phyloP scores from a whole-genome alignment of 1,139 yeast genomes.

The Sugiyamaella novakii region DNA sequence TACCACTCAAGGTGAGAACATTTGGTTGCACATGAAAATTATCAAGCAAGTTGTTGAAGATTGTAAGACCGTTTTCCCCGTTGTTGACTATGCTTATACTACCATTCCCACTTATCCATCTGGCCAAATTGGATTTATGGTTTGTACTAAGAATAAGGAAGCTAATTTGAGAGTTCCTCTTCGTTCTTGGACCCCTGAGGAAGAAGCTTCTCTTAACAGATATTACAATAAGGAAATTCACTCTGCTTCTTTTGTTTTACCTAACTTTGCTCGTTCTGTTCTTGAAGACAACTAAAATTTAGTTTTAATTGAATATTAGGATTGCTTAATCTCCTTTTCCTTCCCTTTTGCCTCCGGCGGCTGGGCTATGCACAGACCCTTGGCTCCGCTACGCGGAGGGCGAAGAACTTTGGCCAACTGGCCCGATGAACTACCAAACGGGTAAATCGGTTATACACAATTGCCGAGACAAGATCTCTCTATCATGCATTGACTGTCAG shows the following conservation, averaged over 20 bases:
- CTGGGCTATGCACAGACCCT: slow-evolving; percentile 3
- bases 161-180: slow-evolving; percentile 67
- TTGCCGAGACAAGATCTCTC: too few relatives aligned
- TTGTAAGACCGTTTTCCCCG: slow-evolving; percentile 80
- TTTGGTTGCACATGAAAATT: slow-evolving; percentile 83
- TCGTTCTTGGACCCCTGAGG: slow-evolving; percentile 63
- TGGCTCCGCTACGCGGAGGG: too few relatives aligned
- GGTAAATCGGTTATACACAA: too few relatives aligned
- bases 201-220: slow-evolving; percentile 65
- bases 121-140: slow-evolving; percentile 94
- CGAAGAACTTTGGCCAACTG: too few relatives aligned
- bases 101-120: slow-evolving; percentile 93
- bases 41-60: slow-evolving; percentile 73
- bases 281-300: slow-evolving; percentile 20
- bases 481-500: too few relatives aligned
- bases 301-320: background rate
- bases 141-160: slow-evolving; percentile 72
- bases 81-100: slow-evolving; percentile 83
- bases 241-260: slow-evolving; percentile 82
- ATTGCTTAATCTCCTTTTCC: too few relatives aligned
- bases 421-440: too few relatives aligned
- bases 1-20: slow-evolving; percentile 88
- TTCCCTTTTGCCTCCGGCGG: too few relatives aligned
- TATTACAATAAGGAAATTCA: slow-evolving; percentile 82
- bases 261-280: slow-evolving; percentile 65